A percentile compares a stretch with the other conserved stretches of the same genome.
Evolutionary conservation across 768 basidiomycete genomes (phyloP).

Genomic region (Pleurotus tuoliensis): DNA sequence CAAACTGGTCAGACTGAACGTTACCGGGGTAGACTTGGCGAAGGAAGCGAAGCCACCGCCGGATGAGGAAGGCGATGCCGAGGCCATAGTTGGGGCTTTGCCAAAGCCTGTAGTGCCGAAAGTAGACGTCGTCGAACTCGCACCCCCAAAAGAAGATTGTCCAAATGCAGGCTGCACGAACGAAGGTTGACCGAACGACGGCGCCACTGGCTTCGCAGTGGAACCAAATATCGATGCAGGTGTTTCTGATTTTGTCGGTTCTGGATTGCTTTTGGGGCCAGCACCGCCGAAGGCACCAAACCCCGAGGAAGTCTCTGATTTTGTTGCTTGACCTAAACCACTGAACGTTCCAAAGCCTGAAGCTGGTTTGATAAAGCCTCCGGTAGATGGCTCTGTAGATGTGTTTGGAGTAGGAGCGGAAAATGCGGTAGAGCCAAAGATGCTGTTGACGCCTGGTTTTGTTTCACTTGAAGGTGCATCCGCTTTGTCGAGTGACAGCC

Average conservation of each 20-base stretch:
- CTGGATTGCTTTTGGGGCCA: conserved; percentile 7
- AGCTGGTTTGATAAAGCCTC: conserved; percentile 14
- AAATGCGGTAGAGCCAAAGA: conserved; percentile 17
- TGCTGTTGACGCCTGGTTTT: background rate
- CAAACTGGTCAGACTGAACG: background rate
- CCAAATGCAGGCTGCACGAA: conserved; percentile 35
- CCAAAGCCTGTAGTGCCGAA: conserved; percentile 33
- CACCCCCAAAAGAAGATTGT: conserved; percentile 25
- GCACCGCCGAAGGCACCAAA: conserved; percentile 6
- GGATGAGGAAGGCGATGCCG: conserved; percentile 8
- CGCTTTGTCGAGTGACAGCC: background rate
- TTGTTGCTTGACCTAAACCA: background rate
- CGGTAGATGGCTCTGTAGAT: conserved; percentile 20
- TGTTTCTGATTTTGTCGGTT: conserved; percentile 1
- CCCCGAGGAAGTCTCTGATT: background rate
- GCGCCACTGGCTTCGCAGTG: conserved; percentile 11
- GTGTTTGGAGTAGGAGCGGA: conserved; percentile 13
- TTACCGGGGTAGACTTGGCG: background rate
- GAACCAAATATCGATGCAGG: background rate
- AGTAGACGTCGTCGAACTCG: conserved; percentile 20
- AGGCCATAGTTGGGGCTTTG: conserved; percentile 11
- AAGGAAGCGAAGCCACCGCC: conserved; percentile 21
- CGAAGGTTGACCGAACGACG: conserved; percentile 25
- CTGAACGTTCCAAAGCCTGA: conserved; percentile 32
- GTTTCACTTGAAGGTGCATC: background rate